A percentile compares a stretch with the other conserved stretches of the same genome.
These are phyloP conservation scores for Penicillium glabrum DNA, from an alignment of 2,329 filamentous ascomycete species.

Conservation along the genomic window DNA sequence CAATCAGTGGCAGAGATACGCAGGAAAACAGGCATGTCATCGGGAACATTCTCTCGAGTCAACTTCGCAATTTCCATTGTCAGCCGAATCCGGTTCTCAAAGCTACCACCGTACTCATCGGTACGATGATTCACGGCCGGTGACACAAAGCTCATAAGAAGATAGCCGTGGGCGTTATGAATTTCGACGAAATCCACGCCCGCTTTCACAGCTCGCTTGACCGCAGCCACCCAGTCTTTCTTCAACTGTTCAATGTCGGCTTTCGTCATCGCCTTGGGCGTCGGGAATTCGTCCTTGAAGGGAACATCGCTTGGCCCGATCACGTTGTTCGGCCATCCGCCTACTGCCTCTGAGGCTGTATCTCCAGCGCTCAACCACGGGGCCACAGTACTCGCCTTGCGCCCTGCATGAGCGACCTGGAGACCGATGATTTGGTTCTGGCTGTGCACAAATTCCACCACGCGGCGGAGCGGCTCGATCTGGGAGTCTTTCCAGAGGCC, in stretches of 20 bases:
- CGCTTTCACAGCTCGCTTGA: slow-evolving; percentile 62
- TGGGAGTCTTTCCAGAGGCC: slow-evolving; percentile 83
- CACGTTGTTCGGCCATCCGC: slow-evolving; percentile 57
- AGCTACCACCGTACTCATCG: slow-evolving; percentile 53
- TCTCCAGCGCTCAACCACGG: slow-evolving; percentile 43
- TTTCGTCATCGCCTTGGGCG: slow-evolving; percentile 66
- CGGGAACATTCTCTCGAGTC: slow-evolving; percentile 62
- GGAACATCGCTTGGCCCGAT: slow-evolving; percentile 60
- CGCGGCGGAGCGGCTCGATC: slow-evolving; percentile 64
- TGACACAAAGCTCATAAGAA: slow-evolving; percentile 68
- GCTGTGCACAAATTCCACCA: slow-evolving; percentile 76
- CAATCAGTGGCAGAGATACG: slow-evolving; percentile 75
- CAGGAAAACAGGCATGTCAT: slow-evolving; percentile 69
- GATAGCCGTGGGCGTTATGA: slow-evolving; percentile 77
- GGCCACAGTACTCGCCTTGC: slow-evolving; percentile 60
- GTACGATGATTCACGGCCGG: slow-evolving; percentile 69
- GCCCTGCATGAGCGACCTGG: slow-evolving; percentile 78
- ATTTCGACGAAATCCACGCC: slow-evolving; percentile 80
- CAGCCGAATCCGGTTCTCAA: slow-evolving; percentile 67
- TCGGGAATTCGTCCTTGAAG: slow-evolving; percentile 61
- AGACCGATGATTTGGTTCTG: slow-evolving; percentile 76
- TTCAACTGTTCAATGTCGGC: slow-evolving; percentile 68
- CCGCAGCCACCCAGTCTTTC: slow-evolving; percentile 59
- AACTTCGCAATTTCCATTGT: slow-evolving; percentile 66
- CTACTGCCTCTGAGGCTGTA: slow-evolving; percentile 50